Evolutionary conservation across 495 filamentous ascomycete genomes (phyloP).

Genomic region (Penicillium parvum): DNA sequence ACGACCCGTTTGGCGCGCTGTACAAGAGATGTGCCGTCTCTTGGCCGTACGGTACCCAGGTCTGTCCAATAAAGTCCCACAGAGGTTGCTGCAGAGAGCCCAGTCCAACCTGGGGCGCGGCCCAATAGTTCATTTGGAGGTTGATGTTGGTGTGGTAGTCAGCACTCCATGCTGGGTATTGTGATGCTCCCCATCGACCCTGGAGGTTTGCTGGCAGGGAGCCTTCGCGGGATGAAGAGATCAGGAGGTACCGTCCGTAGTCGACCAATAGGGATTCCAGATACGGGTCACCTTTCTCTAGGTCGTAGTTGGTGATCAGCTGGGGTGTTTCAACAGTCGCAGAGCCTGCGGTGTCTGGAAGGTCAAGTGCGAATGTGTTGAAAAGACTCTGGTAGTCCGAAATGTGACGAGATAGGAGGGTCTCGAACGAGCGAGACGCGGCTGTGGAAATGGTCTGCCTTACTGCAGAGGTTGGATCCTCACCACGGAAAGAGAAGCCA

Average conservation of each 20-base stretch:
- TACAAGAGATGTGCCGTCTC: slow-evolving; percentile 48
- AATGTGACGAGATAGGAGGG: slow-evolving; percentile 32
- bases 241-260: slow-evolving; percentile 44
- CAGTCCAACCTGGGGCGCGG: slow-evolving; percentile 31
- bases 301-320: slow-evolving; percentile 31
- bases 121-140: slow-evolving; percentile 51
- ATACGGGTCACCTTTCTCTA: slow-evolving; percentile 35
- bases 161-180: slow-evolving; percentile 37
- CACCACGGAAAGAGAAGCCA: slow-evolving; percentile 43
- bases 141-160: slow-evolving; percentile 53
- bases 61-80: slow-evolving; percentile 48
- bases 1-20: slow-evolving; percentile 31
- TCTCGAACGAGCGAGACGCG: slow-evolving; percentile 19
- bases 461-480: slow-evolving; percentile 36
- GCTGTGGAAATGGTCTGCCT: slow-evolving; percentile 25
- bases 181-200: slow-evolving; percentile 36
- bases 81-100: slow-evolving; percentile 27
- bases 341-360: slow-evolving; percentile 38
- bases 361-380: slow-evolving; percentile 31
- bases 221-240: slow-evolving; percentile 33
- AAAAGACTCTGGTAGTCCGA: slow-evolving; percentile 35
- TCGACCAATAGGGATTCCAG: slow-evolving; percentile 44
- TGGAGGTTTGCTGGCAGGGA: slow-evolving; percentile 46
- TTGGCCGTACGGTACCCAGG: slow-evolving; percentile 45
- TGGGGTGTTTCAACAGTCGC: slow-evolving; percentile 30